These are phyloP conservation scores for Chaetoceros muelleri DNA, from an alignment of 108 stramenopile genomes.

Conservation along the genomic window DNA sequence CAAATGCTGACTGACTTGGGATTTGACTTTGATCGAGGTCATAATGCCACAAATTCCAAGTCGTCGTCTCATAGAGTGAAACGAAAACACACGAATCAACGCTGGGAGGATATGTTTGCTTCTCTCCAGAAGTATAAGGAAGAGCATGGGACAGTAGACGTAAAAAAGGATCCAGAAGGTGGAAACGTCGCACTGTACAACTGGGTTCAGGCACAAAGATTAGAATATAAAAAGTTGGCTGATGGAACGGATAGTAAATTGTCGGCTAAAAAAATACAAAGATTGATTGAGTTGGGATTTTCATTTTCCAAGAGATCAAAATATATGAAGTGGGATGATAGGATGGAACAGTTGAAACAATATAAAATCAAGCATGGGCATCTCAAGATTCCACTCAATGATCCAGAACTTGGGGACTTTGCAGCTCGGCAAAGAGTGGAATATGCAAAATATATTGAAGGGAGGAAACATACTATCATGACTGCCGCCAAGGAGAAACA, in stretches of 20 bases:
- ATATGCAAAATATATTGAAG: constrained; percentile 17
- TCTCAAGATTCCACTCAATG: constrained; percentile 20
- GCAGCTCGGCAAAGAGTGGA: constrained; percentile 26
- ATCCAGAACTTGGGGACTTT: constrained; percentile 6
- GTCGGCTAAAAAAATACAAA: constrained; percentile 4
- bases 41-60: too few relatives aligned
- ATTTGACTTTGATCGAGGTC: background rate
- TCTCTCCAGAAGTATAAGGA: constrained; percentile 17
- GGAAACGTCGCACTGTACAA: background rate
- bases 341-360: constrained; percentile 3
- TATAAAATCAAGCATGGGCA: constrained; percentile 31
- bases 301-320: constrained; percentile 1
- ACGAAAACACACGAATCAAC: background rate
- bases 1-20: background rate
- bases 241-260: background rate
- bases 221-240: constrained; percentile 1
- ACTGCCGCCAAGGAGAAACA: constrained; percentile 17
- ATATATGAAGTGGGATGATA: constrained; percentile 5
- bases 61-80: too few relatives aligned
- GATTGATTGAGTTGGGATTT: constrained; percentile 11
- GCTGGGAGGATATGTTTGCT: constrained; percentile 36
- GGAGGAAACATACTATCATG: constrained; percentile 19
- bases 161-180: background rate
- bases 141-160: constrained; percentile 10
- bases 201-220: constrained; percentile 5